phyloP scores from a whole-genome alignment of 352 stramenopile genomes.

The Lagenidium sp. region DNA sequence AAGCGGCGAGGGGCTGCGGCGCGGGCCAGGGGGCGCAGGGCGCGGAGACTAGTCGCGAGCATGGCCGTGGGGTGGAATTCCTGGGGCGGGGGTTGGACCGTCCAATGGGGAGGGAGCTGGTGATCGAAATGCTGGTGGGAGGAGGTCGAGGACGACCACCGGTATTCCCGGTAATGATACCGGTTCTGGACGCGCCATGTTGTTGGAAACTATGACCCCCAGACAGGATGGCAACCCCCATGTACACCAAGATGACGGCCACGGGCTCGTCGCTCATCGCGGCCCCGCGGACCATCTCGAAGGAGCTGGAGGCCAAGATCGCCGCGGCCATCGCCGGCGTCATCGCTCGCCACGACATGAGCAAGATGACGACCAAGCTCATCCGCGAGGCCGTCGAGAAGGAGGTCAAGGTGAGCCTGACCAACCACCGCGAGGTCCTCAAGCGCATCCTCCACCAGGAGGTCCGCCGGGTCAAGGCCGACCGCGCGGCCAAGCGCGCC shows the following conservation, averaged over 20 bases:
- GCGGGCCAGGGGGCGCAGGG: too few relatives aligned
- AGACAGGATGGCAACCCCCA: constrained; percentile 17
- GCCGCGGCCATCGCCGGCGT: constrained; percentile 51
- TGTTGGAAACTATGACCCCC: too few relatives aligned
- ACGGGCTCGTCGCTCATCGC: constrained; percentile 31
- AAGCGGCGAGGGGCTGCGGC: too few relatives aligned
- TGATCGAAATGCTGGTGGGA: too few relatives aligned
- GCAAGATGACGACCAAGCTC: constrained; percentile 67
- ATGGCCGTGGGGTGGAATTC: constrained; percentile 4
- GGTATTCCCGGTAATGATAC: too few relatives aligned
- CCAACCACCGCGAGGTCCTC: constrained; percentile 83
- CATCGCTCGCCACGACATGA: constrained; percentile 53
- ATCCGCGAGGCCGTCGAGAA: constrained; percentile 82
- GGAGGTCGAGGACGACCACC: too few relatives aligned
- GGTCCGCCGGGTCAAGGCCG: constrained; percentile 62
- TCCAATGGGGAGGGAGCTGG: too few relatives aligned
- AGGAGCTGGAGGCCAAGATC: constrained; percentile 78
- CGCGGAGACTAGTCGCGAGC: too few relatives aligned
- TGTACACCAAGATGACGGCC: constrained; percentile 50
- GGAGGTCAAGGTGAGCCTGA: constrained; percentile 75
- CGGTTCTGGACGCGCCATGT: too few relatives aligned
- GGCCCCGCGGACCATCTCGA: constrained; percentile 70
- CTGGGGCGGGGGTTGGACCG: too few relatives aligned
- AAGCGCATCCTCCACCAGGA: constrained; percentile 86
- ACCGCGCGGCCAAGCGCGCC: constrained; percentile 55